These are phyloP conservation scores for Eragrostis nindensis DNA, from an alignment of 176 grass and related monocot species.

Conservation along the genomic window DNA sequence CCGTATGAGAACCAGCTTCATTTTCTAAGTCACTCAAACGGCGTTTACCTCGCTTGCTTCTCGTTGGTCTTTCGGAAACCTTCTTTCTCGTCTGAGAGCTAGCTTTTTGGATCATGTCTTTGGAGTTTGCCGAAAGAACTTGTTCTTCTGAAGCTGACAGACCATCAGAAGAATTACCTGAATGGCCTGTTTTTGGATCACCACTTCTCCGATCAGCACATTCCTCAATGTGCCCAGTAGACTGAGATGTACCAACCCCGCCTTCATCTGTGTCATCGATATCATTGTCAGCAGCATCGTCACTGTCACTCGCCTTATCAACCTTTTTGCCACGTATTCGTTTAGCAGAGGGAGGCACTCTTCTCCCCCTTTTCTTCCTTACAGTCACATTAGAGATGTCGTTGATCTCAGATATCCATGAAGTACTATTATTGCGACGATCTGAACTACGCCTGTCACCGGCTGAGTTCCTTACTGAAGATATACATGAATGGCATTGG, in stretches of 20 bases:
- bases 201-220: slow-evolving; percentile 6
- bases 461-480: slow-evolving; percentile 16
- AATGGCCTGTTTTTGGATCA: slow-evolving; percentile 26
- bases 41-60: slow-evolving; percentile 17
- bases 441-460: slow-evolving; percentile 17
- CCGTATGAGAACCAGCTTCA: slow-evolving; percentile 36
- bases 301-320: slow-evolving; percentile 41
- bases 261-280: slow-evolving; percentile 37
- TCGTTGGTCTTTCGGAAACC: slow-evolving; percentile 9
- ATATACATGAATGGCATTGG: not conserved
- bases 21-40: slow-evolving; percentile 12
- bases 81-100: slow-evolving; percentile 18
- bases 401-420: slow-evolving; percentile 40
- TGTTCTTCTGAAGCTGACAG: slow-evolving; percentile 40
- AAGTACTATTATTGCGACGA: slow-evolving; percentile 34
- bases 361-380: slow-evolving; percentile 53
- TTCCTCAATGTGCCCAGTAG: slow-evolving; percentile 24
- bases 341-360: slow-evolving; percentile 41
- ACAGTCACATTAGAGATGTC: slow-evolving; percentile 27
- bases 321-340: slow-evolving; percentile 32
- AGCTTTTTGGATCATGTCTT: slow-evolving; percentile 7
- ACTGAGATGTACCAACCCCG: slow-evolving; percentile 25
- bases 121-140: slow-evolving; percentile 26
- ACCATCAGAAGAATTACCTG: slow-evolving; percentile 13
- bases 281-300: slow-evolving; percentile 37